Base-by-base conservation (phyloP, 1,284 basidiomycete genomes). In the Puccinia coronata region DNA sequence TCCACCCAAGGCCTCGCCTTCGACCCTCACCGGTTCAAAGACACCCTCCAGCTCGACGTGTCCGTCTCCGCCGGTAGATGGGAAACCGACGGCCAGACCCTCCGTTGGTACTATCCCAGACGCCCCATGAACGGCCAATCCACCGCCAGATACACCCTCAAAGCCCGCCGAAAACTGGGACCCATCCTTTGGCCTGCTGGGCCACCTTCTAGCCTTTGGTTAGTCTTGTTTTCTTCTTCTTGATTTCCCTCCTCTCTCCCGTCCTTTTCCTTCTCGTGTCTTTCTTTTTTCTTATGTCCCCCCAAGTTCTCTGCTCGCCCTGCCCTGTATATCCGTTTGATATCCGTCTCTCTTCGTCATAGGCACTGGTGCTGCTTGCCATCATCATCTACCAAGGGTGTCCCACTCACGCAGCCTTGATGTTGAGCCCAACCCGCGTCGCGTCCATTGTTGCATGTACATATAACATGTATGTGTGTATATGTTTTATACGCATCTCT, bases 21-120 rank as follows among this genome's bases (percentile, higher is more conserved):
- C 69, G 57, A 77, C n/a, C 34, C 49, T 23, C 36, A 67, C 28
- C 36, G 41, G 4, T 55, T 55, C 34, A n/a, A 23, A 25, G 65
- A 79, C 16, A 39, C 31, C 11, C 55, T 79, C 31, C 65, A 79
- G 31, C 25, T 79, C 14, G 65, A 79, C 2, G 76, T 79, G 25
- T 36, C 63, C 20, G 51, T 79, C 25, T 79, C 76, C 12, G 65
- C 41, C 16, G 76, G 76, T 36, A 69, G 76, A 71, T 79, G 76
- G 76, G 76, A 79, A 51, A 79, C 65, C 16, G 76, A 79, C 1
- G 76, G 76, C 9, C 76, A 79, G 47, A 39, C 71, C 14, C 36
- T 79, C 1, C 61, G 49, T 28, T 79, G 76, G 76, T 79, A 25
- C 20, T 79, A 79, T 39, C 76, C 76, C 23, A 36, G 53, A 39